Base-by-base conservation (phyloP, 371 early-diverging fungal genomes). In the Mortierella sp. region DNA sequence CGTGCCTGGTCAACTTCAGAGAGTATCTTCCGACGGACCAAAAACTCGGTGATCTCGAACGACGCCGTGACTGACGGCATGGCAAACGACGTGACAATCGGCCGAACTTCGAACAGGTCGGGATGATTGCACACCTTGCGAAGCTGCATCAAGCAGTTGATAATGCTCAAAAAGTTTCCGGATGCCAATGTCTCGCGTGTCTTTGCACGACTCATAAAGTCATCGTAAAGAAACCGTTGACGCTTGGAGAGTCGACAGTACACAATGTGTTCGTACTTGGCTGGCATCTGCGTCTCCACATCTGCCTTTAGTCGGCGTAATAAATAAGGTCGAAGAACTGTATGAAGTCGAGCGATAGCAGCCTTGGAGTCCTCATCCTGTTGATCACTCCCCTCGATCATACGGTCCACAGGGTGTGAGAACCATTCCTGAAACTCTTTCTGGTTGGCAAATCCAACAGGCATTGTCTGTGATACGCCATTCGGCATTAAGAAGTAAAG, bases 91-190 rank as follows among this genome's bases (percentile, higher is more conserved):
- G 94, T 92, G 52, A 86, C 79, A 39, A 95, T 89, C 2, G 95
- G 94, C 24, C 94, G 85, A n/a, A 93, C 94, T 63, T 95, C 93
- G 71, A 98, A 95, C 49, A 98, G 81, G 78, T 95, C 95, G 0
- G 98, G 98, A 62, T 98, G 98, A 60, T 97, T 97, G 72, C 98
- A 98, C 16, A 96, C 95, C 77, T 98, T 98, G 48, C 98, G 91
- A 22, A 98, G 84, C 80, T 97, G 96, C 96, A 97, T 96, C 68
- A 98, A 80, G 37, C 94, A 93, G 67, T 94, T 94, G 81, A 95
- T 94, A 60, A 97, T 92, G 60, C 89, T 89, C 64, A 94, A 51
- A 54, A 91, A 93, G 66, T 91, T 88, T 22, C 94, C 93, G 3
- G 89, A 83, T 10, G 85, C 86, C 44, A 95, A 68, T 1, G 91